Conservation (phyloP, 2,329 filamentous ascomycete genomes). For the Fusarium illudens region DNA sequence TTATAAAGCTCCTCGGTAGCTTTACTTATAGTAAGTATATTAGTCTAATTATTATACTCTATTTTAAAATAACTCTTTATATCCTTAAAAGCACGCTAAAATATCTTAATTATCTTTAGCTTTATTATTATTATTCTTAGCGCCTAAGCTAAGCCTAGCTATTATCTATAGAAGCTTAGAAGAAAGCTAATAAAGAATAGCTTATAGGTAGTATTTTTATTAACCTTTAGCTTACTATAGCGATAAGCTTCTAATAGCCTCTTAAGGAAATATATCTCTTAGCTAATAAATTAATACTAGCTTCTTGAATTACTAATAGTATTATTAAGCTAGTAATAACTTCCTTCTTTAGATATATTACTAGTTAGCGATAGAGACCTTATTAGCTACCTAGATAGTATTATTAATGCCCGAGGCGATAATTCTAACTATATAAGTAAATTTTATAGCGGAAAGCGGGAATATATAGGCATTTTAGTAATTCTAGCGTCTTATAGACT, state of each 20-base stretch:
- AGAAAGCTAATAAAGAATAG: neutral
- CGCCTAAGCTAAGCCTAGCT: fast-evolving
- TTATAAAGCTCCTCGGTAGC: neutral
- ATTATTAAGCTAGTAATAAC: neutral
- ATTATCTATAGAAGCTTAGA: neutral
- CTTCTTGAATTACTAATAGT: neutral
- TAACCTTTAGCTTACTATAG: neutral
- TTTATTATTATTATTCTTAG: neutral
- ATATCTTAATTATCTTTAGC: neutral
- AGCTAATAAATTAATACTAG: neutral
- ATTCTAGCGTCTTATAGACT: neutral
- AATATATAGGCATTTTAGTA: neutral
- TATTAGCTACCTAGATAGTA: neutral
- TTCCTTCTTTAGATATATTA: neutral
- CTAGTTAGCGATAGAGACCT: neutral
- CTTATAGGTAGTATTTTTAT: neutral
- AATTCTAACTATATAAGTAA: neutral
- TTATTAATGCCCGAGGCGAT: neutral
- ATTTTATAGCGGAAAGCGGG: neutral
- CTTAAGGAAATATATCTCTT: neutral
- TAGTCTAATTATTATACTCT: neutral
- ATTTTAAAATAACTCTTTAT: neutral
- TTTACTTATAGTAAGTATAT: neutral
- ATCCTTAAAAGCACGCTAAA: neutral
- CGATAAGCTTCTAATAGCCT: neutral